phyloP scores from a whole-genome alignment of 2,329 filamentous ascomycete species.

The Hysterium pulicare region DNA sequence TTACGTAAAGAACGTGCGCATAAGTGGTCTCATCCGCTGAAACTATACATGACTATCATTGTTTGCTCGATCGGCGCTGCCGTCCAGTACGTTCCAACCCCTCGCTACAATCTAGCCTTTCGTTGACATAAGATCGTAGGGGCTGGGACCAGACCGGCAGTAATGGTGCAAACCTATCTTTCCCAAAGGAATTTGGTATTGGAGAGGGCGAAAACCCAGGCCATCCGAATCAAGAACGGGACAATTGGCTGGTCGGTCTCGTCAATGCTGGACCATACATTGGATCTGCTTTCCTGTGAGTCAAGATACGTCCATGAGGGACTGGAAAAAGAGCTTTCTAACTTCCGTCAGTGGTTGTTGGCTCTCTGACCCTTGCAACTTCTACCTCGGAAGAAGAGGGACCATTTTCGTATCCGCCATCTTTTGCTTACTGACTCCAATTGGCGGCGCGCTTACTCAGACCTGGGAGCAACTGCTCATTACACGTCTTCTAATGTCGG shows the following conservation, averaged over 20 bases:
- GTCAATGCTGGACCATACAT: slow-evolving; percentile 26
- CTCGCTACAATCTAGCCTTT: slow-evolving; percentile 26
- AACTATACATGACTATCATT: slow-evolving; percentile 62
- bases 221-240: slow-evolving; percentile 18
- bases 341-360: slow-evolving; percentile 20
- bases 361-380: slow-evolving; percentile 25
- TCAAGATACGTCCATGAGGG: slow-evolving; percentile 9
- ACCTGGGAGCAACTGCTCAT: slow-evolving; percentile 22
- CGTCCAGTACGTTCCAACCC: slow-evolving; percentile 36
- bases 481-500: slow-evolving; percentile 15
- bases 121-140: slow-evolving; percentile 8
- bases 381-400: slow-evolving; percentile 24
- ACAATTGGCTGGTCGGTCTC: slow-evolving; percentile 15
- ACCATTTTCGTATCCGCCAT: slow-evolving; percentile 26
- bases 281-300: slow-evolving; percentile 24
- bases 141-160: slow-evolving; percentile 61
- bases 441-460: slow-evolving; percentile 20
- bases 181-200: slow-evolving; percentile 54
- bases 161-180: slow-evolving; percentile 54
- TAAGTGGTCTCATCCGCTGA: slow-evolving; percentile 57
- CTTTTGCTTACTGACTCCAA: slow-evolving; percentile 22
- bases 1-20: slow-evolving; percentile 61
- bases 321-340: no score
- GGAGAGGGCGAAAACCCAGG: slow-evolving; percentile 9
- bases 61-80: slow-evolving; percentile 66